Percentiles rank a stretch among this genome's conserved stretches.
phyloP scores from a whole-genome alignment of 208 protist species.

The Leishmania mexicana region DNA sequence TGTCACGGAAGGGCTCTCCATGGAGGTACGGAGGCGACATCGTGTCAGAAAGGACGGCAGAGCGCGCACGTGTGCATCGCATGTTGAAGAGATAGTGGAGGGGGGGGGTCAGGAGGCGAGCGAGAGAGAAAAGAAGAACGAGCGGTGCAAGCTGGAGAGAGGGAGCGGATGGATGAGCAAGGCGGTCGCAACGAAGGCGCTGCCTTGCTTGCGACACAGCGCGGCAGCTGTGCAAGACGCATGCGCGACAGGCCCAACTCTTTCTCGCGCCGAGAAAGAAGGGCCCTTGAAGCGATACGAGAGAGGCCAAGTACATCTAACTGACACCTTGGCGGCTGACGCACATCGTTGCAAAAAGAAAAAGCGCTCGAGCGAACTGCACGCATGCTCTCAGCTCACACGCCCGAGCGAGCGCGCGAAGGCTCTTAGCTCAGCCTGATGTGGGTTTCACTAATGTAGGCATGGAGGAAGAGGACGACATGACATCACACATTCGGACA shows the following conservation, averaged over 20 bases:
- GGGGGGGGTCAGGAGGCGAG: background rate
- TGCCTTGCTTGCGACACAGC: background rate
- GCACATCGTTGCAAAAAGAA: background rate
- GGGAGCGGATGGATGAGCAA: background rate
- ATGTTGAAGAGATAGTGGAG: background rate
- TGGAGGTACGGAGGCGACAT: background rate
- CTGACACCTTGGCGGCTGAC: background rate
- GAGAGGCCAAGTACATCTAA: background rate
- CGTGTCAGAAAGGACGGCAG: background rate
- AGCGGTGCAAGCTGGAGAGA: background rate
- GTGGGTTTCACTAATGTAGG: background rate
- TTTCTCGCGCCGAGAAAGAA: background rate
- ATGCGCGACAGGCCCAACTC: background rate
- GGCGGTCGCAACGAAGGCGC: background rate
- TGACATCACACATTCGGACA: background rate
- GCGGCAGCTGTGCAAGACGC: background rate
- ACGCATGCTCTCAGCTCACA: background rate
- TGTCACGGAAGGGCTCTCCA: background rate
- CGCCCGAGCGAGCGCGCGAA: background rate
- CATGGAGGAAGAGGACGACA: background rate
- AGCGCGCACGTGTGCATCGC: background rate
- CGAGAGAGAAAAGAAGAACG: background rate
- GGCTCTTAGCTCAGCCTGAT: background rate
- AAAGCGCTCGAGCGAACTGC: background rate
- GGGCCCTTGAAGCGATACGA: no score